A percentile compares a stretch with the other conserved stretches of the same genome.
phyloP scores from a whole-genome alignment of 805 yeast genomes.

The Barnettozyma sp. region DNA sequence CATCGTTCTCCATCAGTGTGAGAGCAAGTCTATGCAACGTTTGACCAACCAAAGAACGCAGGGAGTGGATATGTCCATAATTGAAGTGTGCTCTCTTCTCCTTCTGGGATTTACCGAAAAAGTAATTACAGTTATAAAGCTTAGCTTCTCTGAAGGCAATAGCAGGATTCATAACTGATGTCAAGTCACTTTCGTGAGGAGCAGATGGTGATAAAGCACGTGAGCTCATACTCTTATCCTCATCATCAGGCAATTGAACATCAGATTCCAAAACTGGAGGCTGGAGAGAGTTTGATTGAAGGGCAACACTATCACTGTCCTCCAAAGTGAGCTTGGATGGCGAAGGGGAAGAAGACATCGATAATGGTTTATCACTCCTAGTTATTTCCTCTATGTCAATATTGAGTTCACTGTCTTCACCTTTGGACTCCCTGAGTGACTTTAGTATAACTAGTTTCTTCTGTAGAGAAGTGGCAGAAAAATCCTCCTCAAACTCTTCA shows the following conservation, averaged over 20 bases:
- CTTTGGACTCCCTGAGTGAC: conserved; percentile 29
- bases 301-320: conserved; percentile 24
- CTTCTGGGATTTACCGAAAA: conserved; percentile 49
- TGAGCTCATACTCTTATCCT: conserved; percentile 32
- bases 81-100: conserved; percentile 35
- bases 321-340: conserved; percentile 10
- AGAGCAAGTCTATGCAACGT: conserved; percentile 52
- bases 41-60: conserved; percentile 54
- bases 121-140: conserved; percentile 57
- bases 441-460: conserved; percentile 29
- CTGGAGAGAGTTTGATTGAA: conserved; percentile 3
- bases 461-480: conserved; percentile 15
- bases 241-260: conserved; percentile 25
- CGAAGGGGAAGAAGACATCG: conserved; percentile 5
- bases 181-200: conserved; percentile 27
- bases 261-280: conserved; percentile 12
- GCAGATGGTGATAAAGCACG: conserved; percentile 24
- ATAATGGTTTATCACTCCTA: conserved; percentile 26
- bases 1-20: conserved; percentile 41
- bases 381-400: conserved; percentile 32
- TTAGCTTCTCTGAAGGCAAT: conserved; percentile 53
- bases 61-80: conserved; percentile 49
- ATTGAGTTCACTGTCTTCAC: conserved; percentile 31
- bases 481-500: conserved; percentile 9
- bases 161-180: conserved; percentile 46